Conservation (phyloP, 768 basidiomycete species). For the Lactarius hengduanensis region DNA sequence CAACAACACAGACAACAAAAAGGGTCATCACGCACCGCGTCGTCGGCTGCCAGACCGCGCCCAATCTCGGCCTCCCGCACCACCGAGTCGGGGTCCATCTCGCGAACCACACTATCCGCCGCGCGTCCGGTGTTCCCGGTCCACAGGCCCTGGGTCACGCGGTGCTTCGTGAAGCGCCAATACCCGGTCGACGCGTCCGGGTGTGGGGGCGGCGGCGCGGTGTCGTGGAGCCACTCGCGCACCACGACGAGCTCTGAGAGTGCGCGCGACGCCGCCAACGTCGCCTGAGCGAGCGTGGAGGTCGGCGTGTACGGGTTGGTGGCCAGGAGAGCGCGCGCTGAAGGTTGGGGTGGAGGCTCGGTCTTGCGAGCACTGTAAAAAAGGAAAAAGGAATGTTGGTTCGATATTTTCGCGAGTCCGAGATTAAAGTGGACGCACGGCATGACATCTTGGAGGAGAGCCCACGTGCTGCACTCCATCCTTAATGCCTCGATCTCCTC, state of each 20-base stretch:
- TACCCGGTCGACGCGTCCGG: conserved; percentile 25
- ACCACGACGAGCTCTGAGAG: conserved; percentile 77
- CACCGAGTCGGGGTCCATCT: conserved; percentile 61
- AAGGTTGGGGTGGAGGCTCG: conserved; percentile 45
- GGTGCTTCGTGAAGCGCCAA: conserved; percentile 26
- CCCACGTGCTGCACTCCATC: conserved; percentile 83
- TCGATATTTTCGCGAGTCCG: background rate
- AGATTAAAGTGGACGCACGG: conserved; percentile 49
- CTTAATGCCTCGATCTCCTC: conserved; percentile 62
- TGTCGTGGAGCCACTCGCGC: conserved; percentile 87
- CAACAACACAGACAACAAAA: background rate
- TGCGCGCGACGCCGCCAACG: conserved; percentile 64
- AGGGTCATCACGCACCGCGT: conserved; percentile 54
- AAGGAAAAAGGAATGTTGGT: background rate
- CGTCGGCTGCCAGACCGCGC: conserved; percentile 64
- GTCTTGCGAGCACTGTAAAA: conserved; percentile 63
- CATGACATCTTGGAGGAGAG: conserved; percentile 71
- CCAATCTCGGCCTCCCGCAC: conserved; percentile 16
- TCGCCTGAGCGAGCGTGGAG: conserved; percentile 67
- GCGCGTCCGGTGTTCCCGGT: conserved; percentile 34
- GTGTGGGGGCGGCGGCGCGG: conserved; percentile 39
- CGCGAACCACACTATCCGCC: conserved; percentile 20
- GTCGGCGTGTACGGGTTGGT: conserved; percentile 84
- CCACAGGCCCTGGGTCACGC: conserved; percentile 33
- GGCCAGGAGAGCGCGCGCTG: conserved; percentile 55